Evolutionary conservation across 768 basidiomycete genomes (phyloP).

Genomic region (Obba rivulosa): DNA sequence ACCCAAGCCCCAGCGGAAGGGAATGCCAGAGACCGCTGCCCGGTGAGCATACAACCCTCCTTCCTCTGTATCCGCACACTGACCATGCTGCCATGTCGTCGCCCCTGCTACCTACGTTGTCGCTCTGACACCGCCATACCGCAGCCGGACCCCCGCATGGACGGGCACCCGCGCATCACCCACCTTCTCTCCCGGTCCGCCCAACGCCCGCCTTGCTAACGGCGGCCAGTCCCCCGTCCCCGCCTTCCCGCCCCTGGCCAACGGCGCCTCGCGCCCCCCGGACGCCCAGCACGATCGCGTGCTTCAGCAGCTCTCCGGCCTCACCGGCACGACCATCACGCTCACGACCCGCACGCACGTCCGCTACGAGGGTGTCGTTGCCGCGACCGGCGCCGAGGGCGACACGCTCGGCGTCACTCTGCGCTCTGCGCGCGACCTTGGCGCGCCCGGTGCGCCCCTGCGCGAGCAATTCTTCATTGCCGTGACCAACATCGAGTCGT

Average conservation of each 20-base stretch:
- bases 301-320: slow-evolving; percentile 60
- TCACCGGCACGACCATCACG: slow-evolving; percentile 79
- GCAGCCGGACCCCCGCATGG: slow-evolving; percentile 54
- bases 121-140: slow-evolving; percentile 2
- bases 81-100: slow-evolving; percentile 3
- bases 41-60: slow-evolving; percentile 37
- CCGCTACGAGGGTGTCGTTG: slow-evolving; percentile 72
- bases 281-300: slow-evolving; percentile 52
- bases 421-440: slow-evolving; percentile 72
- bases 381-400: slow-evolving; percentile 50
- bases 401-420: slow-evolving; percentile 70
- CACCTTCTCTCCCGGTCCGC: slow-evolving; percentile 53
- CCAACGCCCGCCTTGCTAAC: slow-evolving; percentile 37
- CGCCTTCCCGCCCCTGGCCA: slow-evolving; percentile 28
- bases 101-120: slow-evolving; percentile 5
- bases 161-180: slow-evolving; percentile 62
- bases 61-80: slow-evolving; percentile 8
- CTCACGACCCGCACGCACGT: slow-evolving; percentile 62
- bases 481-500: slow-evolving; percentile 66
- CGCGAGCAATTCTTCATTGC: slow-evolving; percentile 69
- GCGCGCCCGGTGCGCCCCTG: slow-evolving; percentile 58
- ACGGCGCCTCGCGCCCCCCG: slow-evolving; percentile 30
- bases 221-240: slow-evolving; percentile 26
- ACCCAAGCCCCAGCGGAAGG: slow-evolving; percentile 60
- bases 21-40: slow-evolving; percentile 46